Evolutionary conservation across 1,139 yeast species (phyloP), one percentile per base, ranked within the genome.

Genomic region (Nadsonia commutata): DNA sequence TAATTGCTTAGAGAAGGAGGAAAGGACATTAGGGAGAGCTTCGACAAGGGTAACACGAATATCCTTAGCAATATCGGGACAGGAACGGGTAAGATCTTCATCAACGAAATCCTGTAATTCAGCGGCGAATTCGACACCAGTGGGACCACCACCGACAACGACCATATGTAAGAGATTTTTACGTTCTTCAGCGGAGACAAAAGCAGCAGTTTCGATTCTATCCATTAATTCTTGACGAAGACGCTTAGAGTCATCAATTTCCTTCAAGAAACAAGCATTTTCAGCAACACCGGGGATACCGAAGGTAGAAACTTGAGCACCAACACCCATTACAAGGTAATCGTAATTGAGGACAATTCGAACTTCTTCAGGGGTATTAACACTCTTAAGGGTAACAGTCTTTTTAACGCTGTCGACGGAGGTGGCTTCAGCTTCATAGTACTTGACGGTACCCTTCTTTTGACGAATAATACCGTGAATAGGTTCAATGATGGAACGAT

Each of bases 81-180:
- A 78, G 93, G 94, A 84, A 65, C 78, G 81, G 56, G 68, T 69
- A 67, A 88, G 71, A 63, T 88, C 96, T 64, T 85, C 94, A 63
- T 83, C 93, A 52, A 86, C 80, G 65, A 84, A 88, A 65, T 88
- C 97, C 65, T 83, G 94, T 55, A 88, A 67, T 65, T 88, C 96
- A 57, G 94, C 96, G 52, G 95, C 95, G 57, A 83, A 82, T 64
- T 86, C 96, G 49, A 86, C 95, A 66, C 96, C 96, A 44, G 95
- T 86, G 58, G 96, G 95, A 50, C 95, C 95, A 61, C 95, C 95
- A 55, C 95, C 95, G 51, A 88, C 93, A 49, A 85, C 90, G 48
- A 85, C 86, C 54, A 86, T 78, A 50, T 80, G 80, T 55, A 85
- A 71, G 54, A 85, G 71, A 62, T 93, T 73, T 67, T 79, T 76